These are phyloP conservation scores for Prunus mongolica DNA, from an alignment of 306 rosid species.

Conservation along the genomic window DNA sequence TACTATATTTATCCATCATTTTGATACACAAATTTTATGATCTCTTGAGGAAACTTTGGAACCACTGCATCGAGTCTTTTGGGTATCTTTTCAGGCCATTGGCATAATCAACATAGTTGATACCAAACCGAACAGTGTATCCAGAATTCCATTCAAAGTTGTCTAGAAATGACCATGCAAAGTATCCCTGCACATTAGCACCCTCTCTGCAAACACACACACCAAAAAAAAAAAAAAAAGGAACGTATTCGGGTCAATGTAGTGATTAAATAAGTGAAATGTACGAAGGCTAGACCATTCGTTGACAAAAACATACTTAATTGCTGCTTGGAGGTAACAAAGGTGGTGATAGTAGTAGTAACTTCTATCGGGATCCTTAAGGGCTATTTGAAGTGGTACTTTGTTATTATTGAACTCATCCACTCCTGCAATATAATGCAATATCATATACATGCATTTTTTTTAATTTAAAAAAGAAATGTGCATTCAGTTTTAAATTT, in stretches of 20 bases:
- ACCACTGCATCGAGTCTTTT: conserved; percentile 29
- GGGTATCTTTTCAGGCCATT: conserved; percentile 43
- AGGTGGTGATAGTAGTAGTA: conserved; percentile 41
- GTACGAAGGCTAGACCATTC: not conserved
- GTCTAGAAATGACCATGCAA: conserved; percentile 68
- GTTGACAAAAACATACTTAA: conserved; percentile 30
- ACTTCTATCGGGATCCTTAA: conserved; percentile 38
- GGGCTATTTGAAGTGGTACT: conserved; percentile 8
- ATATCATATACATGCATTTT: too few relatives aligned
- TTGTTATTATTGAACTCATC: conserved; percentile 48
- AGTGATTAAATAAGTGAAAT: not conserved
- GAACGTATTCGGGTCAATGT: too few relatives aligned
- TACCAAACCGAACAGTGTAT: conserved; percentile 57
- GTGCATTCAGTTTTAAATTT: too few relatives aligned
- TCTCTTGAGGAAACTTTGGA: not conserved
- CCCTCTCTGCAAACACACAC: conserved; percentile 32
- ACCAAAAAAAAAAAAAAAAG: not conserved
- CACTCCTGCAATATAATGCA: conserved; percentile 29
- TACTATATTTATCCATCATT: too few relatives aligned
- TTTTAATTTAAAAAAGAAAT: too few relatives aligned
- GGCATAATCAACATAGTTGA: conserved; percentile 52
- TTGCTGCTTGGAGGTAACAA: not conserved
- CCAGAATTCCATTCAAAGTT: conserved; percentile 52
- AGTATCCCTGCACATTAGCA: conserved; percentile 56
- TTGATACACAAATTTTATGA: not conserved